Evolutionary conservation across 495 filamentous ascomycete genomes (phyloP), one percentile per base, ranked within the genome.

Genomic region (Penicillium verhagenii): DNA sequence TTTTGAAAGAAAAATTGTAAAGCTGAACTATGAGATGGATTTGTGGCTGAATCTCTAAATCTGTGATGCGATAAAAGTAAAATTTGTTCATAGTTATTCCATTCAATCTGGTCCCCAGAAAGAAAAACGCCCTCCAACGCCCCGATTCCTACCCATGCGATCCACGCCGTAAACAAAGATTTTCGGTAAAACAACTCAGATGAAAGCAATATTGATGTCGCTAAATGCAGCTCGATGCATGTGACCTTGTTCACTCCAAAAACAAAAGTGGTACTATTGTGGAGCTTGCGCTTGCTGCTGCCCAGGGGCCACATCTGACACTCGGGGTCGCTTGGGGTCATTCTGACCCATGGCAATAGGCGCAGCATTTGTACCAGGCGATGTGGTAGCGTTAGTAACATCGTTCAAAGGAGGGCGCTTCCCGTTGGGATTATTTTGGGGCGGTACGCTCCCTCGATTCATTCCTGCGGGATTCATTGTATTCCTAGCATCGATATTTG

Each of bases 371-470:
- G 53, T 40, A 18, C 61, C 53, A n/a, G 61, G 33, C 6, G 58
- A 44, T 25, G 54, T 42, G n/a, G 65, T 60, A n/a, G 68, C 69
- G 57, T 79, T 79, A 4, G 79, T 80, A 26, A 82, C 76, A 54
- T 82, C 79, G n/a, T 61, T 72, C 49, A 82, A 57, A 1, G 78
- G 79, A 19, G 75, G 74, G 24, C 76, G 66, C 57, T 79, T 79
- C 10, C 72, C 74, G 33, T 75, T 76, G 1, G 64, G 21, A 47
- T 73, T 52, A n/a, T 52, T 73, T 29, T 69, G 67, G 11, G 71
- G 66, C 7, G 57, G 63, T 6, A 66, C 52, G 11, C 57, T 63
- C n/a, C 40, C 59, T 46, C 66, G 53, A 19, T 63, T 64, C 16
- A 53, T 31, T 4, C 43, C 47, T 2, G 53, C 47, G n/a, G 61